Evolutionary conservation across 257 asterid genomes (phyloP), one percentile per base, ranked within the genome.

Genomic region (Solanum gracilifrons): DNA sequence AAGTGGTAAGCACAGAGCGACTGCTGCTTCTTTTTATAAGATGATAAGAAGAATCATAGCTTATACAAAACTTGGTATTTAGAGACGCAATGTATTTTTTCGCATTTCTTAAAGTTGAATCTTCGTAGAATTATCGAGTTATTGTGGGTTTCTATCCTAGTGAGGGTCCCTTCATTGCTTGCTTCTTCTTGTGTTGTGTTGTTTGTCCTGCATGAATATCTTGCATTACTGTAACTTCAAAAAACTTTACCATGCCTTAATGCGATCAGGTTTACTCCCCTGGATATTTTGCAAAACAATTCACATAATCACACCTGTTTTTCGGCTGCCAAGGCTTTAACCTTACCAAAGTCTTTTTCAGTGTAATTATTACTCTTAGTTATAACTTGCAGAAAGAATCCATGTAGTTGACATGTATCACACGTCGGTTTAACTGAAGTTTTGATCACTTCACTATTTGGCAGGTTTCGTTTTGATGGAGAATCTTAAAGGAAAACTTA

Each of bases 381-480:
- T 39, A 25, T 41, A 7, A 41, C 64, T 41, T 41, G 25, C 64
- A 18, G 68, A 80, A 29, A 80, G 29, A 80, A 48, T 48, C 41
- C n/a, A 18, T 10, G 12, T 82, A 82, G 31, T 46, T 82, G 69
- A 5, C 85, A 48, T 82, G 69, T 48, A 48, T 82, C 69, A 31
- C 85, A 9, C 12, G 9, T 9, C 12, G 10, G 33, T 46, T 82
- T 29, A 20, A 51, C 68, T 82, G 85, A 29, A 82, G 20, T 48
- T 82, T 31, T 82, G 85, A 82, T 82, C 69, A 48, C 29, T 82
- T 29, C 31, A 16, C 12, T 48, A 82, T 84, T 73, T 7, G 25
- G 58, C 89, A 94, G 95, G 95, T 90, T 89, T 73, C 68, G 35
- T 87, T 85, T 89, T 91, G 87, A 91, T 90, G 94, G 90, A 93